Evolutionary conservation across 2,329 filamentous ascomycete genomes (phyloP).

Genomic region (Alternaria longipes): DNA sequence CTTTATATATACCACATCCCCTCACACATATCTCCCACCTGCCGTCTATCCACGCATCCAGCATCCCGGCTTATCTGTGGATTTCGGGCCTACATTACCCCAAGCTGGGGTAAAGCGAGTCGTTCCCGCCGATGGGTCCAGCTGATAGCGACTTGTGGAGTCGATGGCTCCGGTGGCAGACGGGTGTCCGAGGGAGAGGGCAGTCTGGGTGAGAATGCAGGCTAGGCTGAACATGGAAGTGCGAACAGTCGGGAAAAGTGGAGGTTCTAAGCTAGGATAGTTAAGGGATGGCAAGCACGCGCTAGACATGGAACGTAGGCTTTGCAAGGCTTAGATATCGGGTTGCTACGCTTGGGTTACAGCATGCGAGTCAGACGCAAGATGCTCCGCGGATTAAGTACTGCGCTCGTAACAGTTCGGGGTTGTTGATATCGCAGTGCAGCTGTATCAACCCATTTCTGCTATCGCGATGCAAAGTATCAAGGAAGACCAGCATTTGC

Average conservation of each 20-base stretch:
- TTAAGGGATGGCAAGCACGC: conserved; percentile 22
- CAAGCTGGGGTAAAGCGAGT: conserved; percentile 32
- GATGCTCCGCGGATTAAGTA: conserved; percentile 23
- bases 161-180: conserved; percentile 12
- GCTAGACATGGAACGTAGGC: conserved; percentile 14
- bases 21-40: conserved; percentile 2
- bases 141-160: conserved; percentile 26
- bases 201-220: background rate
- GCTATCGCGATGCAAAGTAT: conserved; percentile 2
- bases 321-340: conserved; percentile 12
- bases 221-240: conserved; percentile 25
- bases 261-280: conserved; percentile 14
- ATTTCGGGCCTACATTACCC: conserved; percentile 27
- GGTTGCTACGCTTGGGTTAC: conserved; percentile 10
- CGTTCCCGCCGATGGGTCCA: conserved; percentile 8
- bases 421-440: background rate
- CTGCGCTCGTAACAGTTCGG: background rate
- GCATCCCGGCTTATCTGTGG: conserved; percentile 32
- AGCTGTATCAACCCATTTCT: background rate
- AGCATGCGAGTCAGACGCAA: conserved; percentile 16
- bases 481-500: background rate
- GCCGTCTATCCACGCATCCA: conserved; percentile 11
- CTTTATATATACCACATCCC: conserved; percentile 25
- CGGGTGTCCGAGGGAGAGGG: conserved; percentile 11
- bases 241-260: conserved; percentile 32